A percentile compares a stretch with the other conserved stretches of the same genome.
Conservation (phyloP, 1,284 basidiomycete genomes). For the Marasmius fiardii region DNA sequence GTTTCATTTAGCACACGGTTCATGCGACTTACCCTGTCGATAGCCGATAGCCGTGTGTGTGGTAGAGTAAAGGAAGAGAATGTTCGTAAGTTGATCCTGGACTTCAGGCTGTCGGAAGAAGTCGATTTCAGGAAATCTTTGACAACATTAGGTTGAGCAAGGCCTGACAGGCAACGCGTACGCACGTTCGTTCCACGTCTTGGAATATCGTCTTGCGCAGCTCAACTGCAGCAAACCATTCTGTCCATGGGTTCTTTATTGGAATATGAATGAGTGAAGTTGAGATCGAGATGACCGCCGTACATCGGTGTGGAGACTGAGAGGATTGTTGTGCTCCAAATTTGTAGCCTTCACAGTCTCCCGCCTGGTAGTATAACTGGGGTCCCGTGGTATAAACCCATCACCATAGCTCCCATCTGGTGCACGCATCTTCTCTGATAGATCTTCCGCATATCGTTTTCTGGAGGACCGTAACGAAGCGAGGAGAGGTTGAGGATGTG, state of each 20-base stretch:
- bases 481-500: slow-evolving; percentile 40
- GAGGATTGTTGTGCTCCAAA: slow-evolving; percentile 78
- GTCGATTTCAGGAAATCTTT: slow-evolving; percentile 77
- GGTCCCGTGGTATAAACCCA: slow-evolving; percentile 54
- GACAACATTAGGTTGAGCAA: slow-evolving; percentile 7
- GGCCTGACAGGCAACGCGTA: slow-evolving; percentile 15
- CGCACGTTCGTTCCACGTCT: slow-evolving; percentile 90
- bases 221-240: slow-evolving; percentile 87
- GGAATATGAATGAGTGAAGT: slow-evolving; percentile 4
- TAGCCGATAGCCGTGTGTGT: slow-evolving; percentile 83
- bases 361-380: slow-evolving; percentile 30
- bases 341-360: slow-evolving; percentile 34
- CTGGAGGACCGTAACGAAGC: slow-evolving; percentile 46
- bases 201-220: slow-evolving; percentile 83
- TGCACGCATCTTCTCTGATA: slow-evolving; percentile 67
- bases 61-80: slow-evolving; percentile 79
- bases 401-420: slow-evolving; percentile 79
- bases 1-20: neutral
- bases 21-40: slow-evolving; percentile 57
- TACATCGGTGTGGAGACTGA: slow-evolving; percentile 82
- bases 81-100: slow-evolving; percentile 78
- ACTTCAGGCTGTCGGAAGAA: slow-evolving; percentile 80
- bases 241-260: slow-evolving; percentile 83
- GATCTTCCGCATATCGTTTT: slow-evolving; percentile 44
- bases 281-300: slow-evolving; percentile 14